Base-by-base conservation (phyloP, 2,329 filamentous ascomycete genomes). In the Neoarthrinium moseri region DNA sequence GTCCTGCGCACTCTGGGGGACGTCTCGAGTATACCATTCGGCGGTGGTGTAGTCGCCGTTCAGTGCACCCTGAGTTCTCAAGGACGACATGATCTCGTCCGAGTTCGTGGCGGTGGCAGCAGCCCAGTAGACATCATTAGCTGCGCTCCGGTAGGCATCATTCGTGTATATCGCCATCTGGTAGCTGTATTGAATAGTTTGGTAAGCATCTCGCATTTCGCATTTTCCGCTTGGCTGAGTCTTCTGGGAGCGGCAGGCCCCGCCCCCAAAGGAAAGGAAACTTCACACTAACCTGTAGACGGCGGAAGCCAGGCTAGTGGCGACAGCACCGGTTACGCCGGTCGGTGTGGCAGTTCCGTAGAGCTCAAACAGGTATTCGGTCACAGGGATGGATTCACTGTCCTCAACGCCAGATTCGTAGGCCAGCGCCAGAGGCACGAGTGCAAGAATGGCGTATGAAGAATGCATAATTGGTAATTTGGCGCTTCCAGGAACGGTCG, bases 251-350 rank as follows among this genome's bases (percentile, higher is more conserved):
- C n/a, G n/a, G n/a, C n/a, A n/a, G n/a, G n/a, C n/a, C n/a, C n/a
- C n/a, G n/a, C n/a, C n/a, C n/a, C n/a, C n/a, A n/a, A n/a, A n/a
- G n/a, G n/a, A n/a, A n/a, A n/a, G n/a, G n/a, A n/a, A n/a, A n/a
- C n/a, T n/a, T n/a, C n/a, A n/a, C n/a, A n/a, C 37, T 40, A 13
- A 34, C 40, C 20, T 23, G 40, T 17, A 21, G 3, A 43, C 4
- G 8, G 40, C 40, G 15, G 12, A 7, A 4, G 40, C 40, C 27
- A 43, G 11, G 40, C 27, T 43, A 6, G 40, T 43, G 26, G 40
- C 40, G 11, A 18, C 40, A 21, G 40, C 40, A 20, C 40, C 40
- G 12, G 40, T 43, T 15, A 26, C 40, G 3, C 11, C 27, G 3
- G 40, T 6, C 17, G 40, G 40, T 1, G 23, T 33, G 27, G 27